A percentile compares a stretch with the other conserved stretches of the same genome.
Conservation (phyloP, 176 grass and related monocot species). For the Metroxylon sagu region DNA sequence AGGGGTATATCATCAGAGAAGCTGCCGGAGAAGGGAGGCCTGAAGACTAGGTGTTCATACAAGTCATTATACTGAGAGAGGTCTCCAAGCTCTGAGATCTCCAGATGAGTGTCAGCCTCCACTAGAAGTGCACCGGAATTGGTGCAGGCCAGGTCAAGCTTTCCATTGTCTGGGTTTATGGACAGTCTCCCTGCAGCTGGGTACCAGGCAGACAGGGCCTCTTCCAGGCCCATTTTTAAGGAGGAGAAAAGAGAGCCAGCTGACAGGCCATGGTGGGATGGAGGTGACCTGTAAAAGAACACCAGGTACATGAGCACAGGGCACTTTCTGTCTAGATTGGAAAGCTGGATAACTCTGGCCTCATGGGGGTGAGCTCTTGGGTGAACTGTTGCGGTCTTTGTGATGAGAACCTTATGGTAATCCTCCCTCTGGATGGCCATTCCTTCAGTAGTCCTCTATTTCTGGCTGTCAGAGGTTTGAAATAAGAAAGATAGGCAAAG, state of each 20-base stretch:
- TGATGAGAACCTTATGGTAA: conserved; percentile 8
- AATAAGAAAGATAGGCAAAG: too few relatives aligned
- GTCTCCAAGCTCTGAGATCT: conserved; percentile 21
- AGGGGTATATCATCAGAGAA: conserved; percentile 11
- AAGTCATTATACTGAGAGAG: conserved; percentile 23
- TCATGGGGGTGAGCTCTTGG: conserved; percentile 12
- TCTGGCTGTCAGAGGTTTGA: too few relatives aligned
- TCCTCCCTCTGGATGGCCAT: conserved; percentile 4
- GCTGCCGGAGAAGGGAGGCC: background rate
- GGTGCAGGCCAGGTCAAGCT: conserved; percentile 10
- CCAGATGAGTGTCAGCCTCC: conserved; percentile 7
- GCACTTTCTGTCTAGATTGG: conserved; percentile 21
- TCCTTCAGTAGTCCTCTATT: background rate
- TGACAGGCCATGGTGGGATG: conserved; percentile 2
- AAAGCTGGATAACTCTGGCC: conserved; percentile 11
- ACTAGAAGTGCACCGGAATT: conserved; percentile 11
- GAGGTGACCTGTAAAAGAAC: conserved; percentile 25
- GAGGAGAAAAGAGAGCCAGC: conserved; percentile 10
- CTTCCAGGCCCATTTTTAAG: conserved; percentile 24
- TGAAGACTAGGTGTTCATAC: conserved; percentile 6
- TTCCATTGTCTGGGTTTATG: background rate
- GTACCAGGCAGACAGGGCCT: conserved; percentile 14
- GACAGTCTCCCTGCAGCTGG: conserved; percentile 19
- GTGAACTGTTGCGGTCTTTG: background rate
- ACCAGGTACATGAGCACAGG: conserved; percentile 24